Conservation (phyloP, 345 rosid genomes). For the Ceriops zippeliana region DNA sequence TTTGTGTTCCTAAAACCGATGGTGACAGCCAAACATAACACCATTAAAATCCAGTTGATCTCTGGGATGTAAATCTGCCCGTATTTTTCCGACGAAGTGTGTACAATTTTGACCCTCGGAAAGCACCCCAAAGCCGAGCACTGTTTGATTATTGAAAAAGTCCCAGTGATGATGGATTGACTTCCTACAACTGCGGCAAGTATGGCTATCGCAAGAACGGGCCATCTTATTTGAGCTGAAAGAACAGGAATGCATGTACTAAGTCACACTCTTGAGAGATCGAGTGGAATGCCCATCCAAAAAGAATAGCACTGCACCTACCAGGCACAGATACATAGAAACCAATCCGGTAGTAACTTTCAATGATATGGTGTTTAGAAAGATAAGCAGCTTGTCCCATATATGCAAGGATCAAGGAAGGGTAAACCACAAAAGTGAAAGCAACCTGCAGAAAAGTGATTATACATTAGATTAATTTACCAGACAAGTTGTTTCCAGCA, state of each 20-base stretch:
- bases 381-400: slow-evolving; percentile 15
- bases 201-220: slow-evolving; percentile 13
- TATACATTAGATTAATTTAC: neutral
- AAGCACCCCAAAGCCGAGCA: slow-evolving; percentile 13
- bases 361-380: slow-evolving; percentile 7
- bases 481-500: neutral
- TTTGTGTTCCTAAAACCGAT: slow-evolving; percentile 12
- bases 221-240: slow-evolving; percentile 11
- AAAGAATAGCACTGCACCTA: neutral
- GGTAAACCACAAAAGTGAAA: slow-evolving; percentile 18
- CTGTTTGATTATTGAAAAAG: slow-evolving; percentile 17
- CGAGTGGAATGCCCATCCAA: neutral
- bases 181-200: slow-evolving; percentile 18
- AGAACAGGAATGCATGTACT: neutral
- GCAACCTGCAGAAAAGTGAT: slow-evolving; percentile 6
- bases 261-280: neutral
- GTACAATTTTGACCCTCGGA: slow-evolving; percentile 16
- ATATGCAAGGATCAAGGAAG: slow-evolving; percentile 14
- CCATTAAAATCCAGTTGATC: slow-evolving; percentile 16
- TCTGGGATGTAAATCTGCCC: slow-evolving; percentile 19
- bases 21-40: slow-evolving; percentile 17
- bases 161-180: slow-evolving; percentile 17
- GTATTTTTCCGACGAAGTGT: slow-evolving; percentile 11
- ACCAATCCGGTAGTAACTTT: slow-evolving; percentile 7
- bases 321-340: slow-evolving; percentile 20